Base-by-base conservation (phyloP, 2,329 filamentous ascomycete species). In the Achaetomium macrosporum region DNA sequence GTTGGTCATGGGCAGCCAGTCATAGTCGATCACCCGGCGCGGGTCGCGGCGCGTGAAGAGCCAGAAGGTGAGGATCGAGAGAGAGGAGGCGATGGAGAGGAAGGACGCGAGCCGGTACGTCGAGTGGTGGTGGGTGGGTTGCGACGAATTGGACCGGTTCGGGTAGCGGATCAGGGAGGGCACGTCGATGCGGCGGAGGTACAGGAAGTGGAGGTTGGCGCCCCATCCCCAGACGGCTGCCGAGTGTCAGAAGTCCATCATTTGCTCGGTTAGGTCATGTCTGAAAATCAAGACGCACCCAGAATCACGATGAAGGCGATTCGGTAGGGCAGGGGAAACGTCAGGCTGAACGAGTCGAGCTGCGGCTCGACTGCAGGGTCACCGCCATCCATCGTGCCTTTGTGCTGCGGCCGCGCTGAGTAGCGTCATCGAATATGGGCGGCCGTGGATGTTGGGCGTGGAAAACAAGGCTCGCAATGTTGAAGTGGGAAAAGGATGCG, bases 201-300 rank as follows among this genome's bases (percentile, higher is more conserved):
- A 78, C 55, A 97, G 83, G 72, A 89, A 91, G 67, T 96, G 90
- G 39, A 97, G 82, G 73, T 96, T 97, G 62, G 87, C 71, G 60
- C 86, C 90, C 90, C 92, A 99, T 68, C 89, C 90, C 92, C 92
- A 97, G 65, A 95, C 85, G 62, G 89, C 90, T 95, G 54, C 31
- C 33, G 3, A 47, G 42, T 45, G 50, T 43, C 35, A 40, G 43
- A 12, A 13, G 10, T 2, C 25, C 3, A 25, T 36, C n/a, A 1
- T 37, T 20, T 25, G 30, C 12, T 15, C 8, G 11, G 6, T 10
- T 13, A 50, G 11, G 3, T 25, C 25, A n/a, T 25, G 25, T 25
- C 25, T 25, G 25, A 16, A 15, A 47, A 40, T 17, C 20, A 19
- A 44, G 31, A 63, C 78, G 59, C 76, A 95, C 90, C 92, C 59